These are phyloP conservation scores for Rhynchospora tenuis DNA, from an alignment of 176 grass and related monocot genomes.

Conservation along the genomic window DNA sequence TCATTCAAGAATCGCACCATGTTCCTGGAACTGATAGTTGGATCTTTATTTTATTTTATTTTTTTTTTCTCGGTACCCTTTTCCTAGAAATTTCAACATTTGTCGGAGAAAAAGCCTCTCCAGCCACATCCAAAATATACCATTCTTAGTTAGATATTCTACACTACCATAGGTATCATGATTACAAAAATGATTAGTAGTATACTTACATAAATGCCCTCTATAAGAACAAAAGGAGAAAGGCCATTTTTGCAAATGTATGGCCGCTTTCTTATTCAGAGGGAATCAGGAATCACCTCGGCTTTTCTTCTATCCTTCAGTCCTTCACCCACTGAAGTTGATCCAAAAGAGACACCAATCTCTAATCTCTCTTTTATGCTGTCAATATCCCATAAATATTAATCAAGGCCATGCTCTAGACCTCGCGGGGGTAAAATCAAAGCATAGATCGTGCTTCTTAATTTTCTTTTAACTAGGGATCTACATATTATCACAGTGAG, in stretches of 20 bases:
- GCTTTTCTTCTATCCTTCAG: constrained; percentile 18
- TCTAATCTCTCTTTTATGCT: constrained; percentile 17
- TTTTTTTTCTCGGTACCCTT: not conserved
- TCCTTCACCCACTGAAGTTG: constrained; percentile 15
- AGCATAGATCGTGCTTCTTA: not conserved
- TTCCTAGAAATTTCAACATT: not conserved
- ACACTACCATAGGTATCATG: not conserved
- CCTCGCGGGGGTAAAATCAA: not conserved
- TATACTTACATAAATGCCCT: not conserved
- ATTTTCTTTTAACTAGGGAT: not conserved
- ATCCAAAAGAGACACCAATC: not conserved
- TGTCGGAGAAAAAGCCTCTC: not conserved
- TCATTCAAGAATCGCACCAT: too few relatives aligned
- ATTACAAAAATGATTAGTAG: not conserved
- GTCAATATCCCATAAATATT: constrained; percentile 16
- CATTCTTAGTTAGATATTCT: not conserved
- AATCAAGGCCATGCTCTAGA: not conserved
- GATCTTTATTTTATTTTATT: not conserved
- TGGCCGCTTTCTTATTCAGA: not conserved
- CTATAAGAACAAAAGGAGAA: not conserved
- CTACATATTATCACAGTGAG: not conserved
- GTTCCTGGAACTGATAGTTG: not conserved
- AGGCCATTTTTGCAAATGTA: not conserved
- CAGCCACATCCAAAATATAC: not conserved
- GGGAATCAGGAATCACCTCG: not conserved